phyloP scores from a whole-genome alignment of 768 basidiomycete species.

The Lentinula edodes region DNA sequence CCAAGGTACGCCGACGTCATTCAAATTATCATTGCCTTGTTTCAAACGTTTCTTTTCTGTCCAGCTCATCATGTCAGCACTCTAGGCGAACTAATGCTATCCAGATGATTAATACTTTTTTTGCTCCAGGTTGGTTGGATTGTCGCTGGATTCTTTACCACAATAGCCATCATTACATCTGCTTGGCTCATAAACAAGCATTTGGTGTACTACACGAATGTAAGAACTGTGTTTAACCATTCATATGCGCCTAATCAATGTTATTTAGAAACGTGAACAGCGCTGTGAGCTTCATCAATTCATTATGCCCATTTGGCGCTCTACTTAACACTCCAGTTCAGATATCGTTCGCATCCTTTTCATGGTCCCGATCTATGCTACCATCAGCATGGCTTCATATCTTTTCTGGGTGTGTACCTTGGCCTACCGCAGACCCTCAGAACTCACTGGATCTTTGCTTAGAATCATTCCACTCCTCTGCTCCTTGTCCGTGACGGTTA shows the following conservation, averaged over 20 bases:
- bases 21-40: neutral
- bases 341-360: constrained; percentile 72
- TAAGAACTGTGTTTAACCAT: constrained; percentile 24
- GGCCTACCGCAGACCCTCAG: neutral
- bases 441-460: neutral
- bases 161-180: constrained; percentile 51
- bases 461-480: constrained; percentile 66
- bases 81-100: neutral
- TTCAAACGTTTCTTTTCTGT: neutral
- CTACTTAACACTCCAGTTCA: constrained; percentile 17
- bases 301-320: neutral
- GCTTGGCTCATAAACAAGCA: constrained; percentile 75
- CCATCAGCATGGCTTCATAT: constrained; percentile 63
- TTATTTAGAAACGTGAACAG: constrained; percentile 59
- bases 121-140: constrained; percentile 61
- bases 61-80: constrained; percentile 52
- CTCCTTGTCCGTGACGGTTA: constrained; percentile 70
- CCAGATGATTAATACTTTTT: neutral
- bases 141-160: constrained; percentile 51
- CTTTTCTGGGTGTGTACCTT: constrained; percentile 54
- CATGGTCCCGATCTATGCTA: constrained; percentile 74
- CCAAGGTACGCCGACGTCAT: constrained; percentile 38
- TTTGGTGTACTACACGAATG: constrained; percentile 66
- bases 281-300: constrained; percentile 39
- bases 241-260: neutral